Evolutionary conservation across 2,329 filamentous ascomycete genomes (phyloP).

Genomic region (Ophiosphaerella herpotricha): DNA sequence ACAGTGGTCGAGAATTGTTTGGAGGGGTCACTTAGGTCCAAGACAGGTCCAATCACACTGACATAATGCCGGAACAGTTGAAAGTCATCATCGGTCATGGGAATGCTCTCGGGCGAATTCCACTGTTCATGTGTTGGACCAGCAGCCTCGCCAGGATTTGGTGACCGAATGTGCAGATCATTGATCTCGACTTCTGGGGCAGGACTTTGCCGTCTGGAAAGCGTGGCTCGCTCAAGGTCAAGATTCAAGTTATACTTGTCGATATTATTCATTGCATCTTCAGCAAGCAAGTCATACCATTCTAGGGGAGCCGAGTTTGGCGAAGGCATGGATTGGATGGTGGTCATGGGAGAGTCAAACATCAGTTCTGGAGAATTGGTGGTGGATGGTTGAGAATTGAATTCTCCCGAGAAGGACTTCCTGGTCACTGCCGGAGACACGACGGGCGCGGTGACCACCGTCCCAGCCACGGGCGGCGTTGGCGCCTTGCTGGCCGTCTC

Average conservation of each 20-base stretch:
- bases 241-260: slow-evolving; percentile 39
- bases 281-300: slow-evolving; percentile 56
- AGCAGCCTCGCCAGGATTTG: slow-evolving; percentile 5
- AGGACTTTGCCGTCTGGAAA: slow-evolving; percentile 33
- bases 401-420: slow-evolving; percentile 23
- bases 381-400: slow-evolving; percentile 20
- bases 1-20: slow-evolving; percentile 45
- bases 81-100: slow-evolving; percentile 44
- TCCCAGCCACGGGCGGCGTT: slow-evolving; percentile 18
- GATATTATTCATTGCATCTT: slow-evolving; percentile 48
- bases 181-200: slow-evolving; percentile 18
- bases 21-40: slow-evolving; percentile 52
- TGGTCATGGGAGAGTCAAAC: slow-evolving; percentile 38
- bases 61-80: slow-evolving; percentile 49
- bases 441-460: not conserved
- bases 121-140: slow-evolving; percentile 27
- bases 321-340: slow-evolving; percentile 43
- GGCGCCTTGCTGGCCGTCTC: slow-evolving; percentile 14
- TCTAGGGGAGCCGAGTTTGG: slow-evolving; percentile 52
- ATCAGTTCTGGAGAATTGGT: slow-evolving; percentile 36
- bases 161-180: slow-evolving; percentile 19
- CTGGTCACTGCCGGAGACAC: slow-evolving; percentile 23
- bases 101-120: slow-evolving; percentile 27
- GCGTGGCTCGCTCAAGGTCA: slow-evolving; percentile 32
- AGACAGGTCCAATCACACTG: slow-evolving; percentile 43